phyloP scores from a whole-genome alignment of 768 basidiomycete genomes.

The Ramaria rubella region DNA sequence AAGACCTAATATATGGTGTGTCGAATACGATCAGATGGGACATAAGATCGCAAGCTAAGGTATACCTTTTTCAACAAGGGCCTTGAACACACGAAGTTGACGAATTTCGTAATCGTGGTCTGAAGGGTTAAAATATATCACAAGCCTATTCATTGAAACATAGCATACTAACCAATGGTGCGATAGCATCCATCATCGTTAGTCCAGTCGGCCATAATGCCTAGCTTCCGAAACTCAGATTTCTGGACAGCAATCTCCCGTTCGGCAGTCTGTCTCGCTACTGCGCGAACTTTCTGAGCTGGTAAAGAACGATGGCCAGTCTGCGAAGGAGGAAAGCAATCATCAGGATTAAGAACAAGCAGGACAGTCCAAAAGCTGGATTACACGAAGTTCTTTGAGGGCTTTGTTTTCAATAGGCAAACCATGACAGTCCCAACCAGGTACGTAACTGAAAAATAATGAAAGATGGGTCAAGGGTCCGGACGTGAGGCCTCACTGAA shows the following conservation, averaged over 20 bases:
- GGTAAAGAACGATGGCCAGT: conserved; percentile 51
- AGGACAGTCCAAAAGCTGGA: conserved; percentile 14
- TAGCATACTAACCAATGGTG: conserved; percentile 61
- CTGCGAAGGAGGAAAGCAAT: conserved; percentile 25
- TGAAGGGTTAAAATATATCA: conserved; percentile 23
- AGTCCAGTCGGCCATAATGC: conserved; percentile 90
- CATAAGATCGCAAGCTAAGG: background rate
- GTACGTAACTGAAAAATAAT: conserved; percentile 61
- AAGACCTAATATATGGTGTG: conserved; percentile 43
- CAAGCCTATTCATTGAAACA: background rate
- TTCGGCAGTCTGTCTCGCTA: conserved; percentile 66
- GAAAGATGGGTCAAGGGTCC: conserved; percentile 1
- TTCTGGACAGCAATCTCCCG: conserved; percentile 71
- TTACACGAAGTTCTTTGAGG: conserved; percentile 64
- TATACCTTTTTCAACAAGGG: conserved; percentile 80
- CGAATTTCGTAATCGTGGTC: conserved; percentile 85
- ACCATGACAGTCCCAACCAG: conserved; percentile 98
- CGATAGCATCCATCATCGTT: conserved; percentile 61
- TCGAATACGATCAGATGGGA: background rate
- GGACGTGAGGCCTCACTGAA: conserved; percentile 59
- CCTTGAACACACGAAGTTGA: conserved; percentile 77
- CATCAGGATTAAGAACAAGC: background rate
- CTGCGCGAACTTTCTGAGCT: conserved; percentile 54
- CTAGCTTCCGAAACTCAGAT: conserved; percentile 72
- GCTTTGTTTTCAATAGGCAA: conserved; percentile 96